Base-by-base conservation (phyloP, 2,329 filamentous ascomycete species). In the Amauroascus niger region DNA sequence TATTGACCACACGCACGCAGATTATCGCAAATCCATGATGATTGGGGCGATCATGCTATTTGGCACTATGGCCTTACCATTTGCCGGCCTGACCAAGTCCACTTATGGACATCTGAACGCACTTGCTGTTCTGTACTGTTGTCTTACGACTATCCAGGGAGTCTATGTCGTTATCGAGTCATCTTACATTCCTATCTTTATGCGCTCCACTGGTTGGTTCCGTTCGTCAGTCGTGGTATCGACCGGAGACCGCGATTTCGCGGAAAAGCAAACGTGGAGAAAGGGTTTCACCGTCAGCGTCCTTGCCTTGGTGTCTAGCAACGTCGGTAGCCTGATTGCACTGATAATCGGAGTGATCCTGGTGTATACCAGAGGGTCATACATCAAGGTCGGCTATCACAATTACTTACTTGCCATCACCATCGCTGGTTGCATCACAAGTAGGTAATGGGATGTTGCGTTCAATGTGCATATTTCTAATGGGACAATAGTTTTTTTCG, bases 211-310 rank as follows among this genome's bases (percentile, higher is more conserved):
- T 7, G 49, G 49, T 26, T 51, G 49, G 49, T 51, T 51, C 28
- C 49, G 49, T 5, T 16, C 49, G 20, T 28, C 26, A 5, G 16
- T n/a, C 11, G 26, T 16, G 6, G n/a, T 33, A 14, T 33, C 18
- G 18, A 33, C 9, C 1, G 18, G 18, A 26, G 28, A 33, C 8
- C 28, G 3, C 8, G 24, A 7, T 9, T 40, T 16, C 1, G 13
- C 22, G 39, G 49, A 51, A 24, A 44, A 51, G 16, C 49, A 30
- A 33, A 51, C 49, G 13, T 51, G 49, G 49, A 43, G 6, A 33
- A 51, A 51, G 39, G 49, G 49, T n/a, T 44, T 51, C 49, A 51
- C 49, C 18, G 49, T 51, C 28, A 51, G 49, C 39, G 49, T 51
- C 7, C 26, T 44, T 4, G 49, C 49, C 13, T 44, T 51, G 9